Base-by-base conservation (phyloP, 1,284 basidiomycete species). In the Inonotus obliquus region DNA sequence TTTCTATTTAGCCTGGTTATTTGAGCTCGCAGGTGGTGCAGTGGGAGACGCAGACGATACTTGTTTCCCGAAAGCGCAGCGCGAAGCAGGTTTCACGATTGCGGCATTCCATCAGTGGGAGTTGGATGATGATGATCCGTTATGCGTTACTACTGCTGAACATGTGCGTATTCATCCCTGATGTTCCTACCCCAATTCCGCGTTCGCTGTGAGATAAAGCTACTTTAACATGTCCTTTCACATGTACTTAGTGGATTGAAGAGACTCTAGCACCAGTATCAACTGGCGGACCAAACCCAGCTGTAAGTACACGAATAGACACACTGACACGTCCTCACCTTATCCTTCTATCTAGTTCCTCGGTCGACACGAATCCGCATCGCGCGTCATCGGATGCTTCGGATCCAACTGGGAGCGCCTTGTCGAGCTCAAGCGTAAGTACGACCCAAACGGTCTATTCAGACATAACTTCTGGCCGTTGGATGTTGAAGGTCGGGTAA, bases 61-160 rank as follows among this genome's bases (percentile, higher is more conserved):
- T 3, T 93, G 91, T 68, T 75, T 94, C 35, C 90, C 92, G 2
- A 84, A 85, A 67, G 78, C 81, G 14, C 89, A 92, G 68, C 85
- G 94, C 27, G 81, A 89, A 69, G 89, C 91, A 1, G 74, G 83
- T 5, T 96, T 94, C 76, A 94, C 90, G 2, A 85, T 95, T 51
- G 91, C 91, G 1, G 93, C 94, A 19, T 77, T 96, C 51, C 94
- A 96, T 73, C 94, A 96, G 72, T 96, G 94, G 94, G 87, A 89
- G 63, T 86, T 93, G 73, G 80, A 86, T 54, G 78, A 87, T 41
- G 84, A 91, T 65, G 94, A 96, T 68, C 82, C 85, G 21, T 78
- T 83, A 19, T 96, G 93, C 67, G 81, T 93, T 59, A 79, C 81
- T 53, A 87, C 89, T 35, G 92, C 92, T 11, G 90, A 94, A 71